Conservation (phyloP, 2,329 filamentous ascomycete species). For the Nannizzia gypsea region DNA sequence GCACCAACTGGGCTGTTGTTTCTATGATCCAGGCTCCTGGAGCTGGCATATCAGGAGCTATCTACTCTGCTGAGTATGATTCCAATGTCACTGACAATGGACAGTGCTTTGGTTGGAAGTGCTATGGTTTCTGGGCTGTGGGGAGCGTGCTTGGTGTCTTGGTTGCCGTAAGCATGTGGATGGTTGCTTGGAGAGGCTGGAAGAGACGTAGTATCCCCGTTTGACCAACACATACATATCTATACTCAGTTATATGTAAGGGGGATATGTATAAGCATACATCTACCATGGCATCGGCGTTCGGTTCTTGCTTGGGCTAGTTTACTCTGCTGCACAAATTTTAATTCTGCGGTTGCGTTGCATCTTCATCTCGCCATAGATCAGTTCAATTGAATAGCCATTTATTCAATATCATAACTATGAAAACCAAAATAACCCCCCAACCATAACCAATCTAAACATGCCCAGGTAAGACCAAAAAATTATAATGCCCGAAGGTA, state of each 20-base stretch:
- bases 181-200: constrained; percentile 83
- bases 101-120: constrained; percentile 69
- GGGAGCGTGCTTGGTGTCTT: constrained; percentile 57
- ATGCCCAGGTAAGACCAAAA: too few species aligned
- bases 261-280: too few species aligned
- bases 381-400: too few species aligned
- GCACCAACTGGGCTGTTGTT: constrained; percentile 93
- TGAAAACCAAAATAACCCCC: too few species aligned
- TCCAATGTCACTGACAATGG: constrained; percentile 30
- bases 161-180: constrained; percentile 59
- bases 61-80: constrained; percentile 55
- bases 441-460: too few species aligned
- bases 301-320: too few species aligned
- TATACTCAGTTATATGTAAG: too few species aligned
- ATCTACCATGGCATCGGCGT: too few species aligned
- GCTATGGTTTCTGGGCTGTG: constrained; percentile 88
- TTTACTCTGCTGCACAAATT: too few species aligned
- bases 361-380: too few species aligned
- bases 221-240: constrained; percentile 18
- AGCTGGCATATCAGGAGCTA: constrained; percentile 75
- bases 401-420: too few species aligned
- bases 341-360: too few species aligned
- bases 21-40: constrained; percentile 83
- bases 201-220: constrained; percentile 61
- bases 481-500: background rate